Evolutionary conservation across 1,284 basidiomycete species (phyloP).

Genomic region (Puccinia horiana): DNA sequence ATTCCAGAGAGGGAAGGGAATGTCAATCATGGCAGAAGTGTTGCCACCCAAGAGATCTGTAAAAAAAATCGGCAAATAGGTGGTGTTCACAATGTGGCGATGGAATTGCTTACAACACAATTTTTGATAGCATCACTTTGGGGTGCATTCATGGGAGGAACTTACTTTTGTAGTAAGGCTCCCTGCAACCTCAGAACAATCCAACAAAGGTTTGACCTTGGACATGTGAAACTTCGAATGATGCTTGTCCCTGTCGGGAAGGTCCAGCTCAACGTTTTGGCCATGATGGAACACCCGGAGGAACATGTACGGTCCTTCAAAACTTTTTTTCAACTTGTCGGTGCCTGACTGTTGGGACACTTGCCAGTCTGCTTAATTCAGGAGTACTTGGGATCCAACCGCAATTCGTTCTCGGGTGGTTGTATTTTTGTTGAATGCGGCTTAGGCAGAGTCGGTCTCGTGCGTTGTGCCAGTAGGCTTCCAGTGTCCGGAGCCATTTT

Average conservation of each 20-base stretch:
- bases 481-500: neutral
- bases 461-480: neutral
- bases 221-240: no score
- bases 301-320: slow-evolving; percentile 6
- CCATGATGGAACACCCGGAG: neutral
- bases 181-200: no score
- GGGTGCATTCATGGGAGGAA: no score
- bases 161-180: no score
- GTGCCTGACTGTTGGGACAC: neutral
- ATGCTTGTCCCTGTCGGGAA: neutral
- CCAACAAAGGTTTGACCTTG: no score
- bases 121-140: no score
- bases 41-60: no score
- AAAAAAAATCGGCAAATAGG: no score
- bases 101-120: no score
- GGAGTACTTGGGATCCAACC: neutral
- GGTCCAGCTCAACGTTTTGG: neutral
- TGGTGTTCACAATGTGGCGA: no score
- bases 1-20: no score
- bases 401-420: neutral
- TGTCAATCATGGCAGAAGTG: no score
- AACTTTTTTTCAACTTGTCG: slow-evolving; percentile 10
- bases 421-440: neutral
- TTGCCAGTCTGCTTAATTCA: neutral
- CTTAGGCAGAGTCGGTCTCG: neutral